Base-by-base conservation (phyloP, 257 asterid species). In the Salvia rosmarinus region DNA sequence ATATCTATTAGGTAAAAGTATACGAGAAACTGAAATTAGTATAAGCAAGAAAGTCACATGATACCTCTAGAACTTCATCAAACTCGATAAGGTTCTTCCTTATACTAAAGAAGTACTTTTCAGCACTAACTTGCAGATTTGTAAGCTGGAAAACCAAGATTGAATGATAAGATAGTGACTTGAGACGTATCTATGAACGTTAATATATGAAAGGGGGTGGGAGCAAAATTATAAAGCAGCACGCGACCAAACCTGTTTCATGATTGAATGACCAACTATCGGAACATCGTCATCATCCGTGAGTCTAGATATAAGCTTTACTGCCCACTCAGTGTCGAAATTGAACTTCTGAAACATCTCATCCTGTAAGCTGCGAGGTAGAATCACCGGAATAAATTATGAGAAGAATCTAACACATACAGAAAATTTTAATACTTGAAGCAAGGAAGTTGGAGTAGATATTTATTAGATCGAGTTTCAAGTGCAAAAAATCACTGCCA, bases 31-130 rank as follows among this genome's bases (percentile, higher is more conserved):
- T 13, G 17, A 73, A 64, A 67, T 25, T 59, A 30, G 39, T 9
- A 56, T 19, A 72, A 60, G 54, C 58, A 8, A 77, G 51, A 52
- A 51, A 63, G 39, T 62, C 11, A 59, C 42, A 62, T 40, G 61
- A 44, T 89, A 94, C 99, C 99, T 95, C 99, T 75, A 95, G 85
- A 72, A 95, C 99, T 91, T 95, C 98, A 81, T 95, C 99, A 42
- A 95, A 95, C 85, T 95, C 99, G 54, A 91, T 96, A 17, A 95
- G 98, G 80, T 88, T 89, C 91, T 91, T 95, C 75, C 99, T 85
- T 70, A 95, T 88, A 58, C 89, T 88, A 73, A 95, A n/a, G n/a
- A n/a, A 91, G 81, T 83, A 88, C 66, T 91, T 95, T 81, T 95
- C 99, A 50, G 93, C 96, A 79, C 88, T 95, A 78, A 91, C 84